These are phyloP conservation scores for Moesziomyces parantarcticus DNA, from an alignment of 1,284 basidiomycete genomes.

Conservation along the genomic window DNA sequence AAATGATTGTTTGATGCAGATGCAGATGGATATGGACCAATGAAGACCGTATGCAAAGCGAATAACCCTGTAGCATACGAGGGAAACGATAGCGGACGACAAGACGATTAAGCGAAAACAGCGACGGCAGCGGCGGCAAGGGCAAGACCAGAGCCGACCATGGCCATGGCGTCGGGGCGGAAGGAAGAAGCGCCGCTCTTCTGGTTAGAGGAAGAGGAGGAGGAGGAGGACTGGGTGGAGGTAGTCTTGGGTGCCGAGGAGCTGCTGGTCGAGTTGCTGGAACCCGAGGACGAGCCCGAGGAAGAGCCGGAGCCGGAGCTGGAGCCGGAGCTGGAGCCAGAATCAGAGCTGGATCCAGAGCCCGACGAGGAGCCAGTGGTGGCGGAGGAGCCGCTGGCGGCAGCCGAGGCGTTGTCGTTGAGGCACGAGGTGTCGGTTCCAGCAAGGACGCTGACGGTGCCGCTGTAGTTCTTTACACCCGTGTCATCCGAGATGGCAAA, in stretches of 20 bases:
- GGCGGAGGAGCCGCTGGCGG: conserved; percentile 17
- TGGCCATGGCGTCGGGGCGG: conserved; percentile 21
- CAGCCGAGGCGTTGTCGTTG: conserved; percentile 11
- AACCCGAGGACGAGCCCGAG: conserved; percentile 9
- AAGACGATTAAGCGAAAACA: conserved; percentile 20
- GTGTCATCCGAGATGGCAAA: conserved; percentile 36
- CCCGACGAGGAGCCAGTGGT: conserved; percentile 15
- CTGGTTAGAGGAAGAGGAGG: conserved; percentile 16
- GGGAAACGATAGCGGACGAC: conserved; percentile 1
- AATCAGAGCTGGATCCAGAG: conserved; percentile 10
- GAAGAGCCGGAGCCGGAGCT: conserved; percentile 7
- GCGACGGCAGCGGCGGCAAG: conserved; percentile 30
- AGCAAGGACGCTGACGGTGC: conserved; percentile 20
- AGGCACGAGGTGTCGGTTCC: conserved; percentile 36
- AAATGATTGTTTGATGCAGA: neutral
- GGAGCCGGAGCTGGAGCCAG: neutral
- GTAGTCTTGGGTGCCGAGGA: neutral
- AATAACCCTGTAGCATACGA: too few relatives aligned
- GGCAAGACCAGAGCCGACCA: conserved; percentile 32
- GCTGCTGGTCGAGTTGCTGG: conserved; percentile 3
- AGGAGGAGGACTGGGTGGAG: conserved; percentile 7
- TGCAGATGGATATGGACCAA: neutral
- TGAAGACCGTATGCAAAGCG: neutral
- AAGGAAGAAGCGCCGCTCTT: conserved; percentile 28
- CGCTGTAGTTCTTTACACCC: conserved; percentile 32